phyloP scores from a whole-genome alignment of 1,284 basidiomycete genomes.

The Farysia itapuensis region DNA sequence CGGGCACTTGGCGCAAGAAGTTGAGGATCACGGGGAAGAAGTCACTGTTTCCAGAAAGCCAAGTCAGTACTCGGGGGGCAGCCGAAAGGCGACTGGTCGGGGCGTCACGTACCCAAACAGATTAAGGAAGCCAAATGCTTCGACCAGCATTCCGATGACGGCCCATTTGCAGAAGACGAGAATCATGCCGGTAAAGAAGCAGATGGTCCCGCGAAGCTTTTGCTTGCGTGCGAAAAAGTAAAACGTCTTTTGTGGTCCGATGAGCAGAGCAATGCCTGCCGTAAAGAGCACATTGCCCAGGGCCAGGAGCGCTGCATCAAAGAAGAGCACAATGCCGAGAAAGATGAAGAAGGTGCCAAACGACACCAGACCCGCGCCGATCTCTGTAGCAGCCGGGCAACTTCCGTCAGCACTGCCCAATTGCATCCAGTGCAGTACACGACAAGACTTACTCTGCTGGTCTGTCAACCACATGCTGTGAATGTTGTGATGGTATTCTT shows the following conservation, averaged over 20 bases:
- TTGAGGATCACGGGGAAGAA: constrained; percentile 99
- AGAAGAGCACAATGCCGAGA: constrained; percentile 91
- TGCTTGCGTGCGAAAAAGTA: constrained; percentile 96
- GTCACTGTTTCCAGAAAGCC: constrained; percentile 67
- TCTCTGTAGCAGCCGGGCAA: too few relatives aligned
- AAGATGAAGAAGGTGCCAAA: constrained; percentile 95
- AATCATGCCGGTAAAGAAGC: constrained; percentile 58
- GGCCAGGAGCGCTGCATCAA: constrained; percentile 93
- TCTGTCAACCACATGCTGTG: constrained; percentile 59
- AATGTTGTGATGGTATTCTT: too few relatives aligned
- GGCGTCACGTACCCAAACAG: constrained; percentile 84
- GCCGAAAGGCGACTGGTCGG: too few relatives aligned
- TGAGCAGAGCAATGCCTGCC: constrained; percentile 56
- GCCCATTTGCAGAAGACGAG: constrained; percentile 86
- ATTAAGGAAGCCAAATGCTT: constrained; percentile 82
- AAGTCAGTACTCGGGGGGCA: background rate
- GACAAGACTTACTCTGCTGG: constrained; percentile 53
- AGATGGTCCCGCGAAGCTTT: constrained; percentile 81
- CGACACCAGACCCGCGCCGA: constrained; percentile 85
- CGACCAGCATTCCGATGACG: constrained; percentile 86
- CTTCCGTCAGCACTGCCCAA: too few relatives aligned
- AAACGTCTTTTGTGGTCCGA: constrained; percentile 75
- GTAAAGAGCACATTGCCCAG: constrained; percentile 73
- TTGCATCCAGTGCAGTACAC: background rate
- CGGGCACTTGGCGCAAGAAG: constrained; percentile 89